Percentiles rank a stretch among this genome's conserved stretches.
Conservation (phyloP, 2,329 filamentous ascomycete genomes). For the Cladosporium cucumerinum region DNA sequence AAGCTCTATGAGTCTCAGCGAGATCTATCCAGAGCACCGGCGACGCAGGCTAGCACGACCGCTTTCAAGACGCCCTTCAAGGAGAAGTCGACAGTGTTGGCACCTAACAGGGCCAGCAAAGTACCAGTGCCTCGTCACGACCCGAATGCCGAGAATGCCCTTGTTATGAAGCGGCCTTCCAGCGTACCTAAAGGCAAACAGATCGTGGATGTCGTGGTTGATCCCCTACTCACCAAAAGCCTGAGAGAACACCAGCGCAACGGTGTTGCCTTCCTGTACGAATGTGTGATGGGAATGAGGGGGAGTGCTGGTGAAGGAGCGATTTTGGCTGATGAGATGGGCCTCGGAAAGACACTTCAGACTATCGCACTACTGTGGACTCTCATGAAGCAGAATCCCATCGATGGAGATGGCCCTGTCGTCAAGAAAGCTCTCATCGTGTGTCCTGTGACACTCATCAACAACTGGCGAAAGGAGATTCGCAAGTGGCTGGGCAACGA, state of each 20-base stretch:
- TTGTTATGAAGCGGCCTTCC: constrained; percentile 64
- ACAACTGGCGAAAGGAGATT: constrained; percentile 72
- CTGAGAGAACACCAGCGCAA: constrained; percentile 66
- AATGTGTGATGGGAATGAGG: constrained; percentile 72
- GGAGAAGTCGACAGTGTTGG: constrained; percentile 44
- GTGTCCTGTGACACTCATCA: constrained; percentile 68
- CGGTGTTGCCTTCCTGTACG: constrained; percentile 68
- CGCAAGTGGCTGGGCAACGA: constrained; percentile 71
- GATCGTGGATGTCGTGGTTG: constrained; percentile 69
- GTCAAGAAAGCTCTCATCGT: constrained; percentile 70
- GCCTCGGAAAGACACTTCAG: constrained; percentile 69
- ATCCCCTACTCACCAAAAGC: constrained; percentile 61
- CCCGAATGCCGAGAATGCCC: constrained; percentile 55
- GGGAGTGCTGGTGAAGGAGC: constrained; percentile 64
- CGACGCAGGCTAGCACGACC: constrained; percentile 40
- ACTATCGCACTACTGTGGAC: constrained; percentile 71
- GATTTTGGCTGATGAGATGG: constrained; percentile 73
- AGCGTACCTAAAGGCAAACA: constrained; percentile 58
- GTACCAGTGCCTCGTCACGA: constrained; percentile 63
- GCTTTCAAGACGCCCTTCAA: constrained; percentile 60
- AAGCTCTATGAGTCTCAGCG: constrained; percentile 41
- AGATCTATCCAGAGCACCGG: constrained; percentile 38
- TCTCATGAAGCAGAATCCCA: constrained; percentile 66
- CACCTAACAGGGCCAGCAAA: constrained; percentile 44
- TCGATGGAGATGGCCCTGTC: constrained; percentile 57